These are phyloP conservation scores for Penicillium sp. DNA, from an alignment of 2,329 filamentous ascomycete genomes.

Conservation along the genomic window DNA sequence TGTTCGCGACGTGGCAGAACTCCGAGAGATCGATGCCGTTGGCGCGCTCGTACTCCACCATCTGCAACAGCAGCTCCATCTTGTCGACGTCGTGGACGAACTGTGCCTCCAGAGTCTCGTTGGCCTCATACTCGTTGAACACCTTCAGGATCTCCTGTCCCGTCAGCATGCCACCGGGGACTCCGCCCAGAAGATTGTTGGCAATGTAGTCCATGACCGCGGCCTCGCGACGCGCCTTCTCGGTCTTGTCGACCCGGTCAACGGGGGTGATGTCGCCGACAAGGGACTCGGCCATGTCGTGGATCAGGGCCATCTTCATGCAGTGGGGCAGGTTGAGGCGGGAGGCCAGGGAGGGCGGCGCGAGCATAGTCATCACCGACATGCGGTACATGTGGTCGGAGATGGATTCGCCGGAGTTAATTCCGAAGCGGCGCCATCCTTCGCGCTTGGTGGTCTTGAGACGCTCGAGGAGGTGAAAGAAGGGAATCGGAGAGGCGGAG, in stretches of 20 bases:
- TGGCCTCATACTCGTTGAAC: conserved; percentile 95
- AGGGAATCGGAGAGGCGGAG: conserved; percentile 67
- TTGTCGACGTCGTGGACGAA: conserved; percentile 98
- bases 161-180: conserved; percentile 57
- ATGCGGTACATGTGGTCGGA: conserved; percentile 99
- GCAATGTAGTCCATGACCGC: conserved; percentile 89
- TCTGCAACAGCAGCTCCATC: conserved; percentile 87
- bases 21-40: conserved; percentile 69
- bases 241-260: conserved; percentile 73
- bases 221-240: conserved; percentile 80
- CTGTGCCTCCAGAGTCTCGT: conserved; percentile 67
- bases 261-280: conserved; percentile 96
- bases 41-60: conserved; percentile 86
- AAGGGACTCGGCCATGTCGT: conserved; percentile 93
- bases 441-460: conserved; percentile 95
- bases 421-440: conserved; percentile 84
- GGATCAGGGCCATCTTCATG: conserved; percentile 88
- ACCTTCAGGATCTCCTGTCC: conserved; percentile 65
- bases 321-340: conserved; percentile 71
- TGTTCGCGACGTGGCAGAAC: conserved; percentile 71
- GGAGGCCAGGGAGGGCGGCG: conserved; percentile 62
- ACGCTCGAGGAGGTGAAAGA: conserved; percentile 88
- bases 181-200: conserved; percentile 59
- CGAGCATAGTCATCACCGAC: conserved; percentile 90
- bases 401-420: conserved; percentile 80